Percentiles rank a stretch among this genome's conserved stretches.
Conservation (phyloP, 371 early-diverging fungal genomes). For the Gilbertella persicaria region DNA sequence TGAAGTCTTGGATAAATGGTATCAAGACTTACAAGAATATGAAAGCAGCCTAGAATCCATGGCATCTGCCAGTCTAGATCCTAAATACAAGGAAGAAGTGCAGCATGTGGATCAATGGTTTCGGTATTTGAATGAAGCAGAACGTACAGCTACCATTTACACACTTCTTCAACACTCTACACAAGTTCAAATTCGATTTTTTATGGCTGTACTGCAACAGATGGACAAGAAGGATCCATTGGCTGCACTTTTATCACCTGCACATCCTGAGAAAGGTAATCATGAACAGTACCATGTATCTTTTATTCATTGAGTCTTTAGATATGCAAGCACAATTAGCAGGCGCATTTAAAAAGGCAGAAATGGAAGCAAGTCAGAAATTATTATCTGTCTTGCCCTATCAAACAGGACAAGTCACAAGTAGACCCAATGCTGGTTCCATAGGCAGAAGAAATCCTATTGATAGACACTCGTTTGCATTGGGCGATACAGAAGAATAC, state of each 20-base stretch:
- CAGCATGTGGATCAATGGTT: slow-evolving; percentile 96
- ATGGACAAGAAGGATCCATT: slow-evolving; percentile 79
- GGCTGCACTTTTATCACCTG: slow-evolving; percentile 60
- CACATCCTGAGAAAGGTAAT: slow-evolving; percentile 64
- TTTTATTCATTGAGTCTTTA: no score
- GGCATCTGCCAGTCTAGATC: slow-evolving; percentile 90
- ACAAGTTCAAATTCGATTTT: slow-evolving; percentile 90
- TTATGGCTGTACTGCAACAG: slow-evolving; percentile 88
- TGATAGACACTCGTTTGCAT: slow-evolving; percentile 73
- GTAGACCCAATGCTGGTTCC: slow-evolving; percentile 25
- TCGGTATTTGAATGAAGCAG: slow-evolving; percentile 84
- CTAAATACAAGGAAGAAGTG: slow-evolving; percentile 79
- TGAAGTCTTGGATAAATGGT: slow-evolving; percentile 87
- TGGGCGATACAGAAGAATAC: slow-evolving; percentile 57
- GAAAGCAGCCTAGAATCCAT: slow-evolving; percentile 91
- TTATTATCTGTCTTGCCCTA: slow-evolving; percentile 55
- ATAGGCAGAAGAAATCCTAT: slow-evolving; percentile 44
- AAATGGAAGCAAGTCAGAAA: slow-evolving; percentile 60
- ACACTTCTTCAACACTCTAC: slow-evolving; percentile 86
- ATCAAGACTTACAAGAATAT: slow-evolving; percentile 87
- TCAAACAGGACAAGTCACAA: slow-evolving; percentile 49
- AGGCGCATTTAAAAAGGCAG: slow-evolving; percentile 64
- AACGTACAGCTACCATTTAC: slow-evolving; percentile 90
- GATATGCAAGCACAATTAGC: slow-evolving; percentile 59
- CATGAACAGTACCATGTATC: no score